phyloP scores from a whole-genome alignment of 306 rosid species.

The Castanea sativa region DNA sequence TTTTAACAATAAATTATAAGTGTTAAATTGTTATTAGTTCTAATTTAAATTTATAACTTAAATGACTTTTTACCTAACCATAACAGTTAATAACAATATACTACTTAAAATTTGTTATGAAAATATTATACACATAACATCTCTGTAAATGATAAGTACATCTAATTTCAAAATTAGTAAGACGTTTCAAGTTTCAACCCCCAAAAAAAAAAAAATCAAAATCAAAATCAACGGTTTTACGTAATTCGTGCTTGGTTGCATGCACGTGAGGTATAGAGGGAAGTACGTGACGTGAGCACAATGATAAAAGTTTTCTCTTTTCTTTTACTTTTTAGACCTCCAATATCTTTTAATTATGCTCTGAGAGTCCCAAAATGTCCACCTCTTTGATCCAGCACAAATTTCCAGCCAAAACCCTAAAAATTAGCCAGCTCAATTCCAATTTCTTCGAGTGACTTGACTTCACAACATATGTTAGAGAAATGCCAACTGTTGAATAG shows the following conservation, averaged over 20 bases:
- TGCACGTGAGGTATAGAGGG: conserved; percentile 77
- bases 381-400: conserved; percentile 36
- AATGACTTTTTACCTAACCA: accelerated
- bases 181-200: background rate
- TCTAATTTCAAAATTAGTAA: too few species aligned
- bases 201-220: background rate
- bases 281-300: conserved; percentile 55
- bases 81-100: too few species aligned
- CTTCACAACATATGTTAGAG: background rate
- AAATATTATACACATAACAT: accelerated
- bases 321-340: conserved; percentile 78
- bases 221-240: conserved; percentile 1
- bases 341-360: conserved; percentile 72
- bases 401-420: conserved; percentile 32
- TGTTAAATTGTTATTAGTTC: accelerated
- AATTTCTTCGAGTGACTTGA: background rate
- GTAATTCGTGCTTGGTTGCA: conserved; percentile 50
- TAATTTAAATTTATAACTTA: too few species aligned
- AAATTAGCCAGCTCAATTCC: background rate
- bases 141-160: too few species aligned
- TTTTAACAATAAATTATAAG: too few species aligned
- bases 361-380: conserved; percentile 57
- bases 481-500: background rate
- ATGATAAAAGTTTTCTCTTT: conserved; percentile 71
- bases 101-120: too few species aligned